Percentiles rank a stretch among this genome's conserved stretches.
Conservation (phyloP, 768 basidiomycete species). For the Hypsizygus marmoreus region DNA sequence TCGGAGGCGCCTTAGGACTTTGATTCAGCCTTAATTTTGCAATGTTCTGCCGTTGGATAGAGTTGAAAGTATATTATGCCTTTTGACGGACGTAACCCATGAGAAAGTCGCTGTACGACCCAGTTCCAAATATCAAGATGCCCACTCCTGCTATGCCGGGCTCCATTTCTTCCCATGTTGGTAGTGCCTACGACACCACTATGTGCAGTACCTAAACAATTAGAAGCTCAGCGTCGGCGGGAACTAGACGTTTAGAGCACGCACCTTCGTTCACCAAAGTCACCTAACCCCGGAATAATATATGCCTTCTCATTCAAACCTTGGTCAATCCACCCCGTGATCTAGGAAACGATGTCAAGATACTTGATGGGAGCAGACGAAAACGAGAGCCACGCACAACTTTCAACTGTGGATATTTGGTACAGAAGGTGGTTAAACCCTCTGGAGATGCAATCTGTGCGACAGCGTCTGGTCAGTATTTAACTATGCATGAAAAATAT, state of each 20-base stretch:
- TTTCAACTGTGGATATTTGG: conserved; percentile 70
- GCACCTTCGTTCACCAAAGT: conserved; percentile 90
- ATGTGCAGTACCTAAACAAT: conserved; percentile 9
- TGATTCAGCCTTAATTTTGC: no score
- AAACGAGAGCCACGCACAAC: conserved; percentile 54
- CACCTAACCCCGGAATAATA: conserved; percentile 94
- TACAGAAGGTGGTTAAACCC: conserved; percentile 81
- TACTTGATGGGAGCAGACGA: not conserved
- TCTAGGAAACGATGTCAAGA: conserved; percentile 40
- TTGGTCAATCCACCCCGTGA: conserved; percentile 95
- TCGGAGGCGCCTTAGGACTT: not conserved
- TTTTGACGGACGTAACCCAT: no score
- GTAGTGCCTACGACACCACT: not conserved
- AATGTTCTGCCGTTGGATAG: no score
- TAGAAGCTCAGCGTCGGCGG: not conserved
- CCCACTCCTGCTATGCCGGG: no score
- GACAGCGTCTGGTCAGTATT: not conserved
- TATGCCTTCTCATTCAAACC: conserved; percentile 90
- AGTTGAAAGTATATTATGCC: no score
- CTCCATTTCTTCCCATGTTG: no score
- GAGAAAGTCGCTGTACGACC: no score
- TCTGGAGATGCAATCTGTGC: conserved; percentile 84
- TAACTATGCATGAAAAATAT: not conserved
- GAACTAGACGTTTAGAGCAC: not conserved
- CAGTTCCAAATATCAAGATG: no score